These are phyloP conservation scores for Zychaea mexicana DNA, from an alignment of 371 early-diverging fungal genomes.

Conservation along the genomic window DNA sequence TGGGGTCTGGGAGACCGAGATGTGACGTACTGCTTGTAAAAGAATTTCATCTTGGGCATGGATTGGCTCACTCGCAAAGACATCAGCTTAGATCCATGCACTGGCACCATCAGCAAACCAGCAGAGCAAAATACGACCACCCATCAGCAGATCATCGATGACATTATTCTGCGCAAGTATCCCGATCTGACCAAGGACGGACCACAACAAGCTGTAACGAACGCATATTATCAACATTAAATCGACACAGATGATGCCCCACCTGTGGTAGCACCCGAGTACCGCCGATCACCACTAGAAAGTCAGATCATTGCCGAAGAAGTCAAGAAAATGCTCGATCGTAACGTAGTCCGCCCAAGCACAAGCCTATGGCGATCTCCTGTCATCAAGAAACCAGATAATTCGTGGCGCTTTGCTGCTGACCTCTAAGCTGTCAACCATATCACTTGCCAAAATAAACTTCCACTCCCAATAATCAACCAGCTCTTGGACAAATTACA, in stretches of 20 bases:
- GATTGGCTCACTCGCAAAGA: neutral
- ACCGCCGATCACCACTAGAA: constrained; percentile 21
- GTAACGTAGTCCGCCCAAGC: constrained; percentile 12
- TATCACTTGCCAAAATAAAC: constrained; percentile 29
- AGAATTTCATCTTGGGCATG: neutral
- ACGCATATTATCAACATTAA: neutral
- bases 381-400: constrained; percentile 48
- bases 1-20: no score
- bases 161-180: neutral
- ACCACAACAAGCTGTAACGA: neutral
- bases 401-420: constrained; percentile 34
- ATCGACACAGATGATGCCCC: constrained; percentile 16
- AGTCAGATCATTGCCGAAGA: constrained; percentile 13
- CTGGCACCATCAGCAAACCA: neutral
- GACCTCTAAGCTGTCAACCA: constrained; percentile 34
- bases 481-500: constrained; percentile 30
- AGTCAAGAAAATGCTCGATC: constrained; percentile 9
- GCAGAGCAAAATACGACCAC: neutral
- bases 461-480: constrained; percentile 45
- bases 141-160: neutral
- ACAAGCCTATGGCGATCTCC: neutral
- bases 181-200: neutral
- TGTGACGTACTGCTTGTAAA: no score
- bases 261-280: constrained; percentile 16
- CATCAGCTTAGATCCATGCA: neutral